Percentiles rank a stretch among this genome's conserved stretches.
Evolutionary conservation across 169 alveolate species (phyloP).

Genomic region (Eimeria mitis): DNA sequence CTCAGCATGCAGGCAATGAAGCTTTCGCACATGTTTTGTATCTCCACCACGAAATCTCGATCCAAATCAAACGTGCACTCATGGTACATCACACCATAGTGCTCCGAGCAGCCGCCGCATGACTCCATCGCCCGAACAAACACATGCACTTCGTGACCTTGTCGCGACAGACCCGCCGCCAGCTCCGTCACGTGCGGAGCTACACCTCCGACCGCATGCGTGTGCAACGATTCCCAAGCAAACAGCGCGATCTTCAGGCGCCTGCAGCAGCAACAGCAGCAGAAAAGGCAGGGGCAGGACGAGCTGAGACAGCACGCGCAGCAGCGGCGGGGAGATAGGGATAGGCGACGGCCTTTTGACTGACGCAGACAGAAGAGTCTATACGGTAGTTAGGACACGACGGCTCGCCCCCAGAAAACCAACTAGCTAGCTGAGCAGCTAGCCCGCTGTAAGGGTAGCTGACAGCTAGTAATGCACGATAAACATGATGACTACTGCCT

Average conservation of each 20-base stretch:
- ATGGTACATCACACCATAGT: constrained; percentile 86
- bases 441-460: neutral
- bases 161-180: constrained; percentile 87
- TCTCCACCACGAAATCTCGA: constrained; percentile 88
- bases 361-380: neutral
- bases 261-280: constrained; percentile 57
- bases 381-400: neutral
- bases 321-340: neutral
- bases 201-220: constrained; percentile 88
- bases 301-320: neutral
- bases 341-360: neutral
- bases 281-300: neutral
- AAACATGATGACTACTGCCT: neutral
- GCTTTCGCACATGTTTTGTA: constrained; percentile 89
- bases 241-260: constrained; percentile 86
- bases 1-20: constrained; percentile 85
- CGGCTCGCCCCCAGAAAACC: neutral
- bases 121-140: constrained; percentile 86
- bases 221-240: constrained; percentile 89
- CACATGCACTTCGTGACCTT: constrained; percentile 89
- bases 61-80: constrained; percentile 85
- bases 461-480: neutral
- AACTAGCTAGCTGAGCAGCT: neutral
- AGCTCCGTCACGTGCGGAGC: constrained; percentile 89
- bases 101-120: constrained; percentile 79